phyloP scores from a whole-genome alignment of 2,329 filamentous ascomycete genomes.

The Volutella citrinella region DNA sequence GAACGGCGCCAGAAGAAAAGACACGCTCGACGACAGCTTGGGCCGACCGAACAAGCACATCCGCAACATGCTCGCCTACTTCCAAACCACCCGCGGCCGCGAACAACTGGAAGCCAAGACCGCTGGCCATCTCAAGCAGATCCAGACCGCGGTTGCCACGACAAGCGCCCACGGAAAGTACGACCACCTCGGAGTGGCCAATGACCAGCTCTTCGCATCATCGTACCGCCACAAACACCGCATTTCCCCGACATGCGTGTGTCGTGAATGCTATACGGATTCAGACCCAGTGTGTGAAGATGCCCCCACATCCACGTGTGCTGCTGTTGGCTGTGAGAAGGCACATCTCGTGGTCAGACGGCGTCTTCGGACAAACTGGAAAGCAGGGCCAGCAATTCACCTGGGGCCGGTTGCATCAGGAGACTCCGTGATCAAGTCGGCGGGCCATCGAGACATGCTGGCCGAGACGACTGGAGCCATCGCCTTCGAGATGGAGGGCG shows the following conservation, averaged over 20 bases:
- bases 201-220: conserved; percentile 28
- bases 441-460: conserved; percentile 31
- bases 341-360: no score
- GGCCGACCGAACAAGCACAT: no score
- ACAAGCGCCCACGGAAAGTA: no score
- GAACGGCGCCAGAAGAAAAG: conserved; percentile 13
- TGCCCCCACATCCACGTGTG: no score
- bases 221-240: conserved; percentile 31
- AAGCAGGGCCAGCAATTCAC: conserved; percentile 24
- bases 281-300: no score
- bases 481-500: conserved; percentile 34
- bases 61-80: no score
- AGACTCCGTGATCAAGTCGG: conserved; percentile 37
- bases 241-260: not conserved
- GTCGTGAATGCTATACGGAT: conserved; percentile 2
- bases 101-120: no score
- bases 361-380: no score
- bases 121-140: no score
- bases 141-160: no score
- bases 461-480: conserved; percentile 22
- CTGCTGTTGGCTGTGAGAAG: no score
- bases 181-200: conserved; percentile 20
- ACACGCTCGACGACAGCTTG: conserved; percentile 11
- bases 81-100: no score
- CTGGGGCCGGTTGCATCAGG: conserved; percentile 37